Evolutionary conservation across 2,329 filamentous ascomycete genomes (phyloP), one percentile per base, ranked within the genome.

Genomic region (Zasmidium angulare): DNA sequence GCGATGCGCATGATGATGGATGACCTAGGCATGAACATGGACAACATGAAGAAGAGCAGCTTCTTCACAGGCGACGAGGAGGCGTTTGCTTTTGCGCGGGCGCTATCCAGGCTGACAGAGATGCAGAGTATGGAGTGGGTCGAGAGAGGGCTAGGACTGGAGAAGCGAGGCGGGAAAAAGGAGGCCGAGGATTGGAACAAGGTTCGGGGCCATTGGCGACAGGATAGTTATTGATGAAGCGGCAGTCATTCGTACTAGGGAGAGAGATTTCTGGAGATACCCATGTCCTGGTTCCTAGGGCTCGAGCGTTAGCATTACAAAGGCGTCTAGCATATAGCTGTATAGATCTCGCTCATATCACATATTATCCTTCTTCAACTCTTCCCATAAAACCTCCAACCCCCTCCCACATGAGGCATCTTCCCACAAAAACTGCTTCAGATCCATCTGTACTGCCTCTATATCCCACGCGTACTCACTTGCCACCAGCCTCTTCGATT

Each of bases 41-140:
- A 87, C 52, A 88, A 90, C 75, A 81, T 99, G 68, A 96, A 96
- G 79, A 88, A 87, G 66, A 91, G 88, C 46, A 90, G 85, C 65
- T 85, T 98, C 43, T 99, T 99, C 75, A 90, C 89, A 1, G 95
- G 95, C 46, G 95, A 97, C 59, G 95, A 99, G 78, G 95, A 99
- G 77, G 85, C 91, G 0, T 99, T 99, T 78, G 95, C 95, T 0
- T 99, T 99, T 79, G 92, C 92, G 22, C 81, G 95, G 55, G 95
- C 95, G 1, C 75, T 98, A 67, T 93, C 89, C 55, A 81, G 95
- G 57, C 77, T 99, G 62, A 89, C 82, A 56, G 92, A 98, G 76
- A 99, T 99, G 95, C 91, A 92, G 20, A 95, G 91, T 73, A 86
- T 87, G 74, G 89, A 97, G 74, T 99, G 95, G 95, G 90, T 98